Conservation (phyloP, 106 monocot genomes). For the Allium sativum region DNA sequence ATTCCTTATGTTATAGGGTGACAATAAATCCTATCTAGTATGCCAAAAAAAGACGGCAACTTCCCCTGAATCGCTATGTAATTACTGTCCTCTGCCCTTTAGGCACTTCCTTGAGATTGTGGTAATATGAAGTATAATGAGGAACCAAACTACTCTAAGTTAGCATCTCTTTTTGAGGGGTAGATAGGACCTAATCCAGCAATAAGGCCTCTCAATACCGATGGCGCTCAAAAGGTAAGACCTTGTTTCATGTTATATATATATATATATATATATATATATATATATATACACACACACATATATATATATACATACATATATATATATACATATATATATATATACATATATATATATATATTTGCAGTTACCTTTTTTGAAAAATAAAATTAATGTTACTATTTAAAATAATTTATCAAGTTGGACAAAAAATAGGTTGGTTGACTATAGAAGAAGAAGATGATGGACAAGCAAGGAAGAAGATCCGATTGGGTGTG, state of each 20-base stretch:
- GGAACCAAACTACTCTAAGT: conserved; percentile 69
- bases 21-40: conserved; percentile 82
- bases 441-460: conserved; percentile 57
- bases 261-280: no score
- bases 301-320: no score
- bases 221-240: conserved; percentile 72
- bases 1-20: conserved; percentile 33
- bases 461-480: conserved; percentile 46
- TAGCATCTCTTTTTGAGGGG: conserved; percentile 65
- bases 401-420: conserved; percentile 16
- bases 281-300: no score
- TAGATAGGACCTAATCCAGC: conserved; percentile 74
- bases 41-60: conserved; percentile 88
- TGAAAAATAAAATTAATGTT: background rate
- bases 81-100: conserved; percentile 60
- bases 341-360: no score
- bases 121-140: conserved; percentile 82
- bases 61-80: conserved; percentile 63
- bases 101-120: conserved; percentile 76
- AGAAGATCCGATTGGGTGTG: conserved; percentile 65
- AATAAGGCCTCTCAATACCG: conserved; percentile 60
- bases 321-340: no score
- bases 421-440: conserved; percentile 79
- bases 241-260: background rate
- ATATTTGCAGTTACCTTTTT: background rate